Conservation (phyloP, 306 rosid genomes). For the Dryas octopetala region DNA sequence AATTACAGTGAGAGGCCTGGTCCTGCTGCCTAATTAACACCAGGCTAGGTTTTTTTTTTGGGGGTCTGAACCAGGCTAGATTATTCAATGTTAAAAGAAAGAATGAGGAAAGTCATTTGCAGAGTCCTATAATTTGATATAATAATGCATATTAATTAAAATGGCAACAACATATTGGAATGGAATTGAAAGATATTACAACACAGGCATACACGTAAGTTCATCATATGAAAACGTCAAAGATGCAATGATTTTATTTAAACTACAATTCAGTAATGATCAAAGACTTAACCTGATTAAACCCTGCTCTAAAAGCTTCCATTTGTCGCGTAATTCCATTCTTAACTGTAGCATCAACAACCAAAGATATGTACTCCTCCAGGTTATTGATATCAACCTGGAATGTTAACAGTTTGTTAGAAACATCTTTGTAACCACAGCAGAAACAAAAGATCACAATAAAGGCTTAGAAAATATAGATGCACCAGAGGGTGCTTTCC, state of each 20-base stretch:
- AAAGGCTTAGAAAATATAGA: background rate
- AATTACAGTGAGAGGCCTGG: background rate
- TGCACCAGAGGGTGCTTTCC: slow-evolving; percentile 10
- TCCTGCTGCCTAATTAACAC: background rate
- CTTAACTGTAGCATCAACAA: slow-evolving; percentile 88
- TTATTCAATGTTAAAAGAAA: background rate
- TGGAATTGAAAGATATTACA: background rate
- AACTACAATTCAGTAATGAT: background rate
- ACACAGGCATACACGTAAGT: background rate
- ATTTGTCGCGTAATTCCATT: slow-evolving; percentile 77
- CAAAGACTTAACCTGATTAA: slow-evolving; percentile 71
- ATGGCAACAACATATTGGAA: background rate
- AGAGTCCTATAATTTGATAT: background rate
- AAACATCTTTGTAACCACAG: slow-evolving; percentile 8
- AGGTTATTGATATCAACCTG: slow-evolving; percentile 90
- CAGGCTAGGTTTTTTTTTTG: background rate
- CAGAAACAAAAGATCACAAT: background rate
- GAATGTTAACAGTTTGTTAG: slow-evolving; percentile 17
- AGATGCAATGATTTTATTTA: background rate
- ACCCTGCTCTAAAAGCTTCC: slow-evolving; percentile 93
- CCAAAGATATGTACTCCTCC: slow-evolving; percentile 82
- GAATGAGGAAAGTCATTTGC: background rate
- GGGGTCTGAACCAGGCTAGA: background rate
- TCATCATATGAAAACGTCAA: background rate
- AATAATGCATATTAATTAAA: background rate